Conservation (phyloP, 192 early-diverging fungal genomes). For the Coemansia sp. region DNA sequence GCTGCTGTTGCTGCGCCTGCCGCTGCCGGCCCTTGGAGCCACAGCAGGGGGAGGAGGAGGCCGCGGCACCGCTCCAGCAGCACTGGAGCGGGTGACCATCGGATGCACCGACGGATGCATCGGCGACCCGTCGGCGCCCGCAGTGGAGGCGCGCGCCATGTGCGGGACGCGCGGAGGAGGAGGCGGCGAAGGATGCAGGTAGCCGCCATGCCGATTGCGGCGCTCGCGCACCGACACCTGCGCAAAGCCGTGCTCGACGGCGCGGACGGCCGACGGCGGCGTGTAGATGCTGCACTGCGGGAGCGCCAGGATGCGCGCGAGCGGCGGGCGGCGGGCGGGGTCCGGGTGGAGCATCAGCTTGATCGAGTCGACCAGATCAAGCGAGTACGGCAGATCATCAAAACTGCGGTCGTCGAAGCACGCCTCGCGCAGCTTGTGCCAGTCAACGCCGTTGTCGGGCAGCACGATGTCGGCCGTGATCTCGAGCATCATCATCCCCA, state of each 20-base stretch:
- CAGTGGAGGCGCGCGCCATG: constrained; percentile 36
- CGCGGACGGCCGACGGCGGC: constrained; percentile 5
- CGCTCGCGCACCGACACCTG: constrained; percentile 11
- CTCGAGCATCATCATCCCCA: constrained; percentile 89
- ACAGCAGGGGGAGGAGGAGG: constrained; percentile 16
- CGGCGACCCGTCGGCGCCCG: constrained; percentile 9
- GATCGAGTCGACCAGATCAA: constrained; percentile 63
- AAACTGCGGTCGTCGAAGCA: constrained; percentile 65
- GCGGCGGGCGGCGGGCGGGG: constrained; percentile 57
- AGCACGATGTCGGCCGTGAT: constrained; percentile 80
- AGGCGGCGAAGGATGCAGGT: constrained; percentile 1
- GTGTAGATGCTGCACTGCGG: constrained; percentile 32
- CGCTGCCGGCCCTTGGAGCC: background rate
- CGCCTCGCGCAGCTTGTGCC: constrained; percentile 81
- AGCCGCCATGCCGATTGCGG: background rate
- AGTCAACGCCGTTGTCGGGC: constrained; percentile 85
- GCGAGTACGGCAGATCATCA: constrained; percentile 50
- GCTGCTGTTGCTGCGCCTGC: background rate
- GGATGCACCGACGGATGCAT: constrained; percentile 5
- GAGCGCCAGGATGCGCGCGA: constrained; percentile 54
- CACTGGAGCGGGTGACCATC: background rate
- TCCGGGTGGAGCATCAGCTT: constrained; percentile 67
- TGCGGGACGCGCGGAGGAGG: constrained; percentile 9
- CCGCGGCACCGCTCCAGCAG: constrained; percentile 8
- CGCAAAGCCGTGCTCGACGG: constrained; percentile 23